Conservation (phyloP, 441 rosid species). For the Capsella rubella region DNA sequence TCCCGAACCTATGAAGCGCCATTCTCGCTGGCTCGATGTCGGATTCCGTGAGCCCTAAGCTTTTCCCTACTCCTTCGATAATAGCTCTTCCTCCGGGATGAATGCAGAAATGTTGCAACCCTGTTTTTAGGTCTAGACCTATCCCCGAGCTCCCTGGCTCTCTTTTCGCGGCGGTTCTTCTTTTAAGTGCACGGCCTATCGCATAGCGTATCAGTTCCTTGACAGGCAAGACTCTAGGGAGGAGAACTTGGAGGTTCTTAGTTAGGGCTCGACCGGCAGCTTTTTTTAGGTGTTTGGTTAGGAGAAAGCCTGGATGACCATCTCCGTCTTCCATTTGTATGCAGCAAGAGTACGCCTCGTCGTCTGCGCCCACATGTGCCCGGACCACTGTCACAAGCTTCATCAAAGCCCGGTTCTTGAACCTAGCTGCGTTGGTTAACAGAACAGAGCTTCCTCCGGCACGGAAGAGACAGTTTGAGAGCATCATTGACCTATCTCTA, state of each 20-base stretch:
- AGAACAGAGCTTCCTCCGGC: conserved; percentile 75
- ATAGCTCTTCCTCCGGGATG: conserved; percentile 60
- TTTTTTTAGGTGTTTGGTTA: conserved; percentile 56
- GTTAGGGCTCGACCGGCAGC: conserved; percentile 62
- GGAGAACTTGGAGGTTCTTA: conserved; percentile 54
- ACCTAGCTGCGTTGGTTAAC: conserved; percentile 55
- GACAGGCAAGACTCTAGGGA: conserved; percentile 64
- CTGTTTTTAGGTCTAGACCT: conserved; percentile 48
- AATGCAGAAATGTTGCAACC: conserved; percentile 54
- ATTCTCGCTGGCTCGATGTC: conserved; percentile 55
- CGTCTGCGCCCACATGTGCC: conserved; percentile 59
- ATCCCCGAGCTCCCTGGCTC: conserved; percentile 26
- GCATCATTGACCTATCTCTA: conserved; percentile 73
- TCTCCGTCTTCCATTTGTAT: conserved; percentile 59
- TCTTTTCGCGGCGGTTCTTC: conserved; percentile 37
- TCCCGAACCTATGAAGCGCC: conserved; percentile 55
- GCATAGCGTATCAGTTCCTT: conserved; percentile 54
- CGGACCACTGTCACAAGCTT: conserved; percentile 56
- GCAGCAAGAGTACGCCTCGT: conserved; percentile 68
- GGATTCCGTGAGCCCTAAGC: conserved; percentile 49
- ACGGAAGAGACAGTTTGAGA: conserved; percentile 70
- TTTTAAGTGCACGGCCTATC: conserved; percentile 34
- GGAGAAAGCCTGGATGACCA: conserved; percentile 65
- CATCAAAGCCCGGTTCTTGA: conserved; percentile 53
- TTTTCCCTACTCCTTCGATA: conserved; percentile 49